Percentiles rank a stretch among this genome's conserved stretches.
phyloP scores from a whole-genome alignment of 768 basidiomycete species.

The Lactarius quietus region DNA sequence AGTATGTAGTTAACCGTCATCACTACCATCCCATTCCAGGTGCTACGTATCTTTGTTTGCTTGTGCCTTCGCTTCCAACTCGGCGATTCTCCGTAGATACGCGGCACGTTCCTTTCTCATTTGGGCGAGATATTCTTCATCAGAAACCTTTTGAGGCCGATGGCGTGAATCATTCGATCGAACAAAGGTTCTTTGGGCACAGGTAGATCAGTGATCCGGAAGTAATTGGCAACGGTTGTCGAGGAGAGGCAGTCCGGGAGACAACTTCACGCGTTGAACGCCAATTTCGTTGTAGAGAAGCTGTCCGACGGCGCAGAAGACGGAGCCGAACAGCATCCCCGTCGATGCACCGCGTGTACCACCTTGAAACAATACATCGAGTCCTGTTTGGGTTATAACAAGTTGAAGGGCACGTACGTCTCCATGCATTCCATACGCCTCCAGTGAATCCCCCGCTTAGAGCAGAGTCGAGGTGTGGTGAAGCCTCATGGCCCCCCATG shows the following conservation, averaged over 20 bases:
- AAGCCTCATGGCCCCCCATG: slow-evolving; percentile 53
- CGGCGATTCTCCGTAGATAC: slow-evolving; percentile 53
- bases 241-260: slow-evolving; percentile 31
- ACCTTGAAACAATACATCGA: slow-evolving; percentile 41
- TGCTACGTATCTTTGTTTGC: slow-evolving; percentile 37
- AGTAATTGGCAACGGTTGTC: not conserved
- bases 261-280: slow-evolving; percentile 56
- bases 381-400: not conserved
- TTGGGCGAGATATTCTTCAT: slow-evolving; percentile 66
- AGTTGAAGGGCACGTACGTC: slow-evolving; percentile 45
- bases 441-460: slow-evolving; percentile 70
- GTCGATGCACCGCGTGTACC: slow-evolving; percentile 54
- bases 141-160: slow-evolving; percentile 59
- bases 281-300: slow-evolving; percentile 65
- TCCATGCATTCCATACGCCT: slow-evolving; percentile 53
- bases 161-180: slow-evolving; percentile 40
- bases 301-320: slow-evolving; percentile 62
- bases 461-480: slow-evolving; percentile 67
- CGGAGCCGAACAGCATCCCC: slow-evolving; percentile 56
- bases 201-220: not conserved
- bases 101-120: slow-evolving; percentile 55
- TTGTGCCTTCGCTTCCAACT: slow-evolving; percentile 44
- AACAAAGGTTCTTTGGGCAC: slow-evolving; percentile 30
- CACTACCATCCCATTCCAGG: not conserved
- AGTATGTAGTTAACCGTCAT: not conserved